phyloP scores from a whole-genome alignment of 164 flowering plant species.

The Macadamia tetraphylla region DNA sequence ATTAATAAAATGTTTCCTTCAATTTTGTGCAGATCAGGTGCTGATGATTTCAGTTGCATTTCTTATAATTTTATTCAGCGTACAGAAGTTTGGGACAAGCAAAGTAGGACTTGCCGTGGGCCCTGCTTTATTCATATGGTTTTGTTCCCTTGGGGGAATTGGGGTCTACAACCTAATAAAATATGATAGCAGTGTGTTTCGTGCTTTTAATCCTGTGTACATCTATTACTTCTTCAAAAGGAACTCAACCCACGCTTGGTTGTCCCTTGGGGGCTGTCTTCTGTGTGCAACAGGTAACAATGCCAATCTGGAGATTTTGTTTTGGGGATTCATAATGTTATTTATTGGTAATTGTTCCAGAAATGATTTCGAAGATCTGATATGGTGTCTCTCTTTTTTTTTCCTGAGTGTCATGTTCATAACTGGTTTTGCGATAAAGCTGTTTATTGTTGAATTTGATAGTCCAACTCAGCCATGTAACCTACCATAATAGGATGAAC shows the following conservation, averaged over 20 bases:
- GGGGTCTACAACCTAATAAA: slow-evolving; percentile 88
- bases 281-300: slow-evolving; percentile 86
- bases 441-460: not conserved
- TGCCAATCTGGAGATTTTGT: not conserved
- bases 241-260: slow-evolving; percentile 86
- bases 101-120: slow-evolving; percentile 95
- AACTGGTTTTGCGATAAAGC: not conserved
- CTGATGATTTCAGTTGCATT: slow-evolving; percentile 89
- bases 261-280: slow-evolving; percentile 93
- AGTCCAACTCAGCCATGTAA: too few relatives aligned
- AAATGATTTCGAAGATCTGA: not conserved
- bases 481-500: too few relatives aligned
- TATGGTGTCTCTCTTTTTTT: not conserved
- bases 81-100: slow-evolving; percentile 95
- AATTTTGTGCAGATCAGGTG: slow-evolving; percentile 69
- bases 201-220: slow-evolving; percentile 88
- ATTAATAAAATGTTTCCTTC: slow-evolving; percentile 5
- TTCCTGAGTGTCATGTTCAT: not conserved
- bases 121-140: slow-evolving; percentile 94
- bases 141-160: slow-evolving; percentile 87
- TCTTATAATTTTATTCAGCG: slow-evolving; percentile 84
- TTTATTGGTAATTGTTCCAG: not conserved
- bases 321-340: not conserved
- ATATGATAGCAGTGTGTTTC: slow-evolving; percentile 69
- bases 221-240: slow-evolving; percentile 88